phyloP scores from a whole-genome alignment of 1,139 yeast genomes.

The Candida tetrigidarum region DNA sequence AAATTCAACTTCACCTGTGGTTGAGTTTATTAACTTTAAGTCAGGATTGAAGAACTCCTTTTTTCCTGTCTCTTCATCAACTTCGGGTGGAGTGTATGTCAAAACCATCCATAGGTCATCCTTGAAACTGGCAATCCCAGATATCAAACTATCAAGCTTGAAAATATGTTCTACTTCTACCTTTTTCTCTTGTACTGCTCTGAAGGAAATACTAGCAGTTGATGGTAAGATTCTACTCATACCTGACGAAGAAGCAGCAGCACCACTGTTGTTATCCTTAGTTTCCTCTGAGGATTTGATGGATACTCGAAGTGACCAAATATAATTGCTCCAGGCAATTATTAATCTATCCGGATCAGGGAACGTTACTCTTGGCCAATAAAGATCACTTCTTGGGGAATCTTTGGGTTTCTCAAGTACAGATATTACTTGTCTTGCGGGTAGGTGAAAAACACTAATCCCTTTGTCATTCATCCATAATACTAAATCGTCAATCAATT shows the following conservation, averaged over 20 bases:
- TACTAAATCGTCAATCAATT: conserved; percentile 61
- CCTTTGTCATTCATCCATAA: conserved; percentile 91
- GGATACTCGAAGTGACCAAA: conserved; percentile 72
- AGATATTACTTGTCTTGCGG: conserved; percentile 48
- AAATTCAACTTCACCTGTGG: conserved; percentile 74
- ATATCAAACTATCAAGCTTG: conserved; percentile 62
- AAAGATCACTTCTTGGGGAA: conserved; percentile 76
- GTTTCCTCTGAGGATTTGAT: conserved; percentile 23
- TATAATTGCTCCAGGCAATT: conserved; percentile 82
- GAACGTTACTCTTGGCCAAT: conserved; percentile 77
- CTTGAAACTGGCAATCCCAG: conserved; percentile 78
- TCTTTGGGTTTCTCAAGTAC: conserved; percentile 61
- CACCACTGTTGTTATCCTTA: no score
- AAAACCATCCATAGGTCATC: conserved; percentile 67
- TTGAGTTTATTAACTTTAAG: conserved; percentile 64
- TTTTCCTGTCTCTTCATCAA: conserved; percentile 26
- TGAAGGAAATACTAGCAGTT: conserved; percentile 67
- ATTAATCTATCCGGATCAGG: conserved; percentile 72
- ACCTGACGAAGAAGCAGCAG: conserved; percentile 25
- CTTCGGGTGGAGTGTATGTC: conserved; percentile 52
- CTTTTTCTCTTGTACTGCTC: conserved; percentile 57
- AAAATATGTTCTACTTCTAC: conserved; percentile 61
- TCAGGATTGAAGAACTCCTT: conserved; percentile 60
- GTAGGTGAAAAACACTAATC: conserved; percentile 59
- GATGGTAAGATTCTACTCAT: conserved; percentile 54